Evolutionary conservation across 2,329 filamentous ascomycete species (phyloP).

Genomic region (Dactylellina cionopaga): DNA sequence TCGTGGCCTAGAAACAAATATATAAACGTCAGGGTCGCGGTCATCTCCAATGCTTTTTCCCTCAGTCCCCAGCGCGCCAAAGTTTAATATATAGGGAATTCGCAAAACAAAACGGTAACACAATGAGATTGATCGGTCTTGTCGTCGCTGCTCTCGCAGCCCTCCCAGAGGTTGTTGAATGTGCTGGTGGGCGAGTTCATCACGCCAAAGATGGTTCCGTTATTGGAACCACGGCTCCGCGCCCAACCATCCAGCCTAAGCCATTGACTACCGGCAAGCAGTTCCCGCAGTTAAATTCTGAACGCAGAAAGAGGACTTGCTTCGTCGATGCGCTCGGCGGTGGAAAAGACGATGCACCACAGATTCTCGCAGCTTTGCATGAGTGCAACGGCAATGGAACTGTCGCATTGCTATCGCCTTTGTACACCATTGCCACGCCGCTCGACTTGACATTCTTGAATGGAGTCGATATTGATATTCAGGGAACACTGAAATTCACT

Average conservation of each 20-base stretch:
- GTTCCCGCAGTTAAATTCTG: constrained; percentile 40
- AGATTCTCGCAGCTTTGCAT: constrained; percentile 68
- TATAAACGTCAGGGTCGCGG: constrained; percentile 22
- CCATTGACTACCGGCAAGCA: constrained; percentile 46
- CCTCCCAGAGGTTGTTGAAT: constrained; percentile 34
- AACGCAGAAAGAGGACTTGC: constrained; percentile 37
- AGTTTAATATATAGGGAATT: constrained; percentile 1
- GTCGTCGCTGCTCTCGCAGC: constrained; percentile 30
- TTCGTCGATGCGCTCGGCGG: constrained; percentile 44
- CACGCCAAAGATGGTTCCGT: constrained; percentile 42
- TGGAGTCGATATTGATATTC: constrained; percentile 70
- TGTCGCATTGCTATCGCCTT: constrained; percentile 68
- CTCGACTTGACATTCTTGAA: constrained; percentile 73
- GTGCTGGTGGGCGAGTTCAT: constrained; percentile 32
- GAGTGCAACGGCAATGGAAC: constrained; percentile 72
- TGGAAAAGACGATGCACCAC: constrained; percentile 63
- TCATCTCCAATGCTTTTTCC: neutral
- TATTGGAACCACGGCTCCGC: constrained; percentile 33
- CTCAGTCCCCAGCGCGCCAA: constrained; percentile 14
- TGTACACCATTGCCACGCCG: constrained; percentile 72
- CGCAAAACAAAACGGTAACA: constrained; percentile 10
- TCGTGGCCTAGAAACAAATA: neutral
- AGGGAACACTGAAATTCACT: constrained; percentile 64
- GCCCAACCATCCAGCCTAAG: constrained; percentile 34
- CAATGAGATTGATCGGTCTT: constrained; percentile 38